These are phyloP conservation scores for Chytriomyces sp. DNA, from an alignment of 192 early-diverging fungal genomes.

Conservation along the genomic window DNA sequence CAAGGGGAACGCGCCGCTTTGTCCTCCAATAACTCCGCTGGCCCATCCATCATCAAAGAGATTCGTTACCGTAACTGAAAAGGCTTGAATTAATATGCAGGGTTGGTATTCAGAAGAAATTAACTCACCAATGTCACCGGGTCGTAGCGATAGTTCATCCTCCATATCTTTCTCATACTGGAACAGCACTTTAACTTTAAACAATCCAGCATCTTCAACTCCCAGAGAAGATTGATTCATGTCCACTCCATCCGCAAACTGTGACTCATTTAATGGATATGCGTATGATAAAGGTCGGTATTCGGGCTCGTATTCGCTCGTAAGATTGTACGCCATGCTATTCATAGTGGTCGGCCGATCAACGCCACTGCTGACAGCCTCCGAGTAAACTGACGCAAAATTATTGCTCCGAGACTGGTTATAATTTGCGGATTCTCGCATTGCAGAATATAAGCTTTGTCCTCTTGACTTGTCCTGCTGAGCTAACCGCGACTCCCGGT, in stretches of 20 bases:
- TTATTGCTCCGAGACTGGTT: no score
- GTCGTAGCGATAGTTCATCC: constrained; percentile 27
- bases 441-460: no score
- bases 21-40: constrained; percentile 1
- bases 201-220: constrained; percentile 19
- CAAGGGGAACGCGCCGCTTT: constrained; percentile 26
- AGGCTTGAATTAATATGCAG: neutral
- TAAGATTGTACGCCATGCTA: no score
- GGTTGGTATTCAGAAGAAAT: neutral
- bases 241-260: neutral
- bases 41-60: constrained; percentile 38
- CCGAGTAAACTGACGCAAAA: constrained; percentile 1
- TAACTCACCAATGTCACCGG: constrained; percentile 32
- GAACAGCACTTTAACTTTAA: constrained; percentile 34
- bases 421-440: no score
- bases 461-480: no score
- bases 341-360: no score
- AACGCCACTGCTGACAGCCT: neutral
- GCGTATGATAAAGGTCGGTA: constrained; percentile 11
- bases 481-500: no score
- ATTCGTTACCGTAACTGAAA: constrained; percentile 23
- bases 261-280: neutral
- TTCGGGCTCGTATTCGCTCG: neutral
- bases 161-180: constrained; percentile 22
- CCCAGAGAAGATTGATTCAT: neutral